phyloP scores from a whole-genome alignment of 2,329 filamentous ascomycete species.

The Ophiostoma triangulosporum region DNA sequence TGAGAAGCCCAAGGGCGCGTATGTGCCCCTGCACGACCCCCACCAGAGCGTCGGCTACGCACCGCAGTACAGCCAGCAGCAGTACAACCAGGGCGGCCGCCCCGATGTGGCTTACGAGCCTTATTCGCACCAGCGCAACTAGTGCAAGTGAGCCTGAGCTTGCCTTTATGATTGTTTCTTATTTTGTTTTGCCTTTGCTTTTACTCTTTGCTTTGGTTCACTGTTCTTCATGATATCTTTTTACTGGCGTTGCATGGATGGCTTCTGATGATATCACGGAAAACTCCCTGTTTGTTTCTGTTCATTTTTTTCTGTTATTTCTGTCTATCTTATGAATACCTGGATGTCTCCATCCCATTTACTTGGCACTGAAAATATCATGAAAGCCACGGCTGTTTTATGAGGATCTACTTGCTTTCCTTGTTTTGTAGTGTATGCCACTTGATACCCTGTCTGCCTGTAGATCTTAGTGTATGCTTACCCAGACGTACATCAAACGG shows the following conservation, averaged over 20 bases:
- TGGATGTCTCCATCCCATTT: not conserved
- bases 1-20: slow-evolving; percentile 35
- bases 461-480: no score
- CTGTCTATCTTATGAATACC: not conserved
- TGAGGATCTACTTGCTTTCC: not conserved
- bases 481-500: no score
- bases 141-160: slow-evolving; percentile 12
- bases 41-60: slow-evolving; percentile 19
- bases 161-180: not conserved
- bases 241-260: slow-evolving; percentile 10
- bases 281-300: not conserved
- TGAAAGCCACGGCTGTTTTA: not conserved
- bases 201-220: slow-evolving; percentile 1
- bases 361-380: not conserved
- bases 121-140: slow-evolving; percentile 42
- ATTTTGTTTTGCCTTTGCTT: not conserved
- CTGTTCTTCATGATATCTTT: slow-evolving; percentile 2
- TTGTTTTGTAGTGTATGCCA: not conserved
- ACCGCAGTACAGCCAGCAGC: slow-evolving; percentile 19
- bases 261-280: not conserved
- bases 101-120: slow-evolving; percentile 49
- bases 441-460: not conserved
- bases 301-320: not conserved
- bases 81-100: slow-evolving; percentile 28
- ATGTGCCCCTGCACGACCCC: slow-evolving; percentile 32